A percentile compares a stretch with the other conserved stretches of the same genome.
These are phyloP conservation scores for Neospermospora avenae DNA, from an alignment of 2,329 filamentous ascomycete species.

Conservation along the genomic window DNA sequence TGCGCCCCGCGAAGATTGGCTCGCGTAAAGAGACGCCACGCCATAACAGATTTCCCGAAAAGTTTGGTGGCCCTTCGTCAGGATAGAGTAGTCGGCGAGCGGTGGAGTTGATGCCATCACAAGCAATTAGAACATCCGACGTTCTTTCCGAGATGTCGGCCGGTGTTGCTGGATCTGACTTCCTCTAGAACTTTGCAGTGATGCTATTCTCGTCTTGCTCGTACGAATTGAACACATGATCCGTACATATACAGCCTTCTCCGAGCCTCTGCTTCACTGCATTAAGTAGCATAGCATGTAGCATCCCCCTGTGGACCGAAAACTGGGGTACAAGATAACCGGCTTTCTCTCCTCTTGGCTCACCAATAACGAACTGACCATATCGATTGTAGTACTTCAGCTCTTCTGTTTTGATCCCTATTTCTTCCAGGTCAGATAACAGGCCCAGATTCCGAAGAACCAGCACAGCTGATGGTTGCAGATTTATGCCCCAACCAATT, in stretches of 20 bases:
- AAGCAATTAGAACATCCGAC: constrained; percentile 39
- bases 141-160: constrained; percentile 34
- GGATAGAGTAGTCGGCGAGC: constrained; percentile 42
- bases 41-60: constrained; percentile 46
- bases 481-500: constrained; percentile 45
- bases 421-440: constrained; percentile 39
- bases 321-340: constrained; percentile 44
- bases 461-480: constrained; percentile 44
- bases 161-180: constrained; percentile 25
- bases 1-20: constrained; percentile 41
- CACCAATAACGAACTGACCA: constrained; percentile 42
- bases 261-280: constrained; percentile 42
- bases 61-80: constrained; percentile 42
- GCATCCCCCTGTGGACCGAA: constrained; percentile 44
- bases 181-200: constrained; percentile 38
- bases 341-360: constrained; percentile 40
- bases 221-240: constrained; percentile 39
- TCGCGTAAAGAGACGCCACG: constrained; percentile 41
- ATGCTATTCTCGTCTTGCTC: constrained; percentile 37
- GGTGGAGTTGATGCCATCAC: constrained; percentile 45
- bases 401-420: constrained; percentile 41
- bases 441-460: constrained; percentile 44
- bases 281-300: constrained; percentile 43
- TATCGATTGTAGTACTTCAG: constrained; percentile 44
- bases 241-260: constrained; percentile 38